Evolutionary conservation across 352 stramenopile species (phyloP).

Genomic region (Blastocystis sp.): DNA sequence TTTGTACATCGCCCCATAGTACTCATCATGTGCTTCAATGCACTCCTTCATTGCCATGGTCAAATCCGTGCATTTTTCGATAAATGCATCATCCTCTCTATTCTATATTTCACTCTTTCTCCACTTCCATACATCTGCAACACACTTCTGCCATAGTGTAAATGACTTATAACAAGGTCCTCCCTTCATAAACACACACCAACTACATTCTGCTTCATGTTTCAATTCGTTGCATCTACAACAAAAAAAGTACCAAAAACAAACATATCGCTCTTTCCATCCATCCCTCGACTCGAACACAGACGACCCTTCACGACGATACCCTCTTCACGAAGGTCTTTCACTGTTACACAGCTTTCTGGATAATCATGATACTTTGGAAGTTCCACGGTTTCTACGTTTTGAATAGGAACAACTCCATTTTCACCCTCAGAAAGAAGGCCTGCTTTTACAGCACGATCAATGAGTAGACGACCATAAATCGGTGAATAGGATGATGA

Average conservation of each 20-base stretch:
- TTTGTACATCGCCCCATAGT: constrained; percentile 77
- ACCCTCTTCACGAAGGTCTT: constrained; percentile 35
- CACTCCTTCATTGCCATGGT: constrained; percentile 77
- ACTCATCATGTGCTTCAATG: constrained; percentile 77
- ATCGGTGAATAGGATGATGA: constrained; percentile 24
- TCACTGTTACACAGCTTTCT: not conserved
- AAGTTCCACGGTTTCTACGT: not conserved
- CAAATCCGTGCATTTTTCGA: constrained; percentile 73
- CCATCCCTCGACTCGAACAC: constrained; percentile 53
- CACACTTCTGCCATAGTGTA: constrained; percentile 75
- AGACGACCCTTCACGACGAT: constrained; percentile 15
- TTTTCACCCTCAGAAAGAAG: constrained; percentile 22
- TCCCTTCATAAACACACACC: constrained; percentile 83
- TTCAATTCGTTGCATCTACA: constrained; percentile 61
- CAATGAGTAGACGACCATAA: constrained; percentile 38
- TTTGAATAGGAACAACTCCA: not conserved
- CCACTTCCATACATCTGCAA: constrained; percentile 67
- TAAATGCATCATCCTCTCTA: constrained; percentile 70
- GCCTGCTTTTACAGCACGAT: constrained; percentile 46
- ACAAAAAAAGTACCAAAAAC: not conserved
- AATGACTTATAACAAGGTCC: constrained; percentile 76
- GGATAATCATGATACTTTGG: constrained; percentile 23
- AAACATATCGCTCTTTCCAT: constrained; percentile 52
- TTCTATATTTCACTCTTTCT: not conserved
- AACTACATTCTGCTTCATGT: constrained; percentile 76